Base-by-base conservation (phyloP, 2,329 filamentous ascomycete species). In the Botrytis aclada region DNA sequence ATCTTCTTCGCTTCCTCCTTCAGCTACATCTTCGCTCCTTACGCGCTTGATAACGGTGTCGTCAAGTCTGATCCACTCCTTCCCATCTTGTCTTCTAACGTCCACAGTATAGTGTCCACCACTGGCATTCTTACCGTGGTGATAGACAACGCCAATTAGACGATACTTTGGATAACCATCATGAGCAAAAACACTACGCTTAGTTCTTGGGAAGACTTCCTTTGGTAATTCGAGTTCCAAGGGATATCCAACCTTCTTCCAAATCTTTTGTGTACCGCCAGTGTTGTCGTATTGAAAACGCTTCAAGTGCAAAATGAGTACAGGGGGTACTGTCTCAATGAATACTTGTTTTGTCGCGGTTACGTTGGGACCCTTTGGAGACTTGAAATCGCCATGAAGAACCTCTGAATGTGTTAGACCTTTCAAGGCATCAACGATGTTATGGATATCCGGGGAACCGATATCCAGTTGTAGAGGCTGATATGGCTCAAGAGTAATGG, bases 61-160 rank as follows among this genome's bases (percentile, higher is more conserved):
- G 79, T 99, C 96, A 77, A 99, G 89, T 71, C 95, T 93, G 72
- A 99, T 92, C 96, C 96, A 99, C 82, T 98, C 95, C 34, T 89
- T 89, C n/a, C 92, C 94, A 80, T 99, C 96, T 82, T 98, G 95
- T 69, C 96, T 92, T 73, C 95, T 90, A 58, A 98, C 92, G 81
- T 99, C 96, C n/a, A 97, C 95, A 1, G 96, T 99, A 82, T 99
- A 99, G 82, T 99, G 96, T 5, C 96, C 96, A 70, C 94, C 95
- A 76, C 93, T 97, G 51, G 96, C 96, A 78, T 97, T 97, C 85
- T 97, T 98, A 74, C 96, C 96, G 78, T 99, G 96, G 80, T 99
- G 96, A 81, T 99, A 99, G 34, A 99, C 94, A 43, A 97, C 96
- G 32, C 92, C 93, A 75, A 91, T 96, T 22, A 99, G 88, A 67